A percentile compares a stretch with the other conserved stretches of the same genome.
Evolutionary conservation across 805 yeast species (phyloP).

Genomic region (Cyberlindnera misumaiensis): DNA sequence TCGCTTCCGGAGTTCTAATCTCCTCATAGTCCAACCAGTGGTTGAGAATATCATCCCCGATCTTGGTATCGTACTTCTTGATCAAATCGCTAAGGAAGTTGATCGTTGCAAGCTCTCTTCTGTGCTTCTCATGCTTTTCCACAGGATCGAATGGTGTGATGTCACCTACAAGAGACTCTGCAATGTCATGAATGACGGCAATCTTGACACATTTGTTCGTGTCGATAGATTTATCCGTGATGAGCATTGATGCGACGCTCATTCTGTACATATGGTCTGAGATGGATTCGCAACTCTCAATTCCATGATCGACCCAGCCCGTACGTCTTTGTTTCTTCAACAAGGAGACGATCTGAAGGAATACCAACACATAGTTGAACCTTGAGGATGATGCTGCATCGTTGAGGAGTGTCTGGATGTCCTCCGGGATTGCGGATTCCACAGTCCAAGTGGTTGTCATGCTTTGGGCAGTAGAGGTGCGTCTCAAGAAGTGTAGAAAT

Average conservation of each 20-base stretch:
- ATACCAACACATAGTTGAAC: constrained; percentile 46
- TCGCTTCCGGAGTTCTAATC: constrained; percentile 73
- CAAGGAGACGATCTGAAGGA: constrained; percentile 59
- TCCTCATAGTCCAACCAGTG: constrained; percentile 89
- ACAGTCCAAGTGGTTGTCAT: constrained; percentile 41
- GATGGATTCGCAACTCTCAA: constrained; percentile 49
- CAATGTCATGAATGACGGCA: constrained; percentile 88
- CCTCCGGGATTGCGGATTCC: constrained; percentile 43
- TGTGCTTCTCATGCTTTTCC: constrained; percentile 73
- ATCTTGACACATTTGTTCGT: constrained; percentile 71
- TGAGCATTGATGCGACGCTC: constrained; percentile 73
- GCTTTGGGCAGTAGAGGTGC: constrained; percentile 8
- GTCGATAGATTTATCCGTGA: constrained; percentile 46
- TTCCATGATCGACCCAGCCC: constrained; percentile 79
- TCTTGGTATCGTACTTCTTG: constrained; percentile 53
- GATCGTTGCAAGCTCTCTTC: constrained; percentile 72
- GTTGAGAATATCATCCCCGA: constrained; percentile 58
- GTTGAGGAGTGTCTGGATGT: constrained; percentile 32
- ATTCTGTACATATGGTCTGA: constrained; percentile 96
- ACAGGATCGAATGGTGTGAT: constrained; percentile 78
- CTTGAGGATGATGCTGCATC: constrained; percentile 14
- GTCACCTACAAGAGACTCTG: constrained; percentile 92
- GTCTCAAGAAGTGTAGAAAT: too few species aligned
- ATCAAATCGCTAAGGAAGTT: constrained; percentile 55
- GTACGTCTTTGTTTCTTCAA: constrained; percentile 81